Conservation (phyloP, 2,329 filamentous ascomycete genomes). For the Fusarium multiceps region DNA sequence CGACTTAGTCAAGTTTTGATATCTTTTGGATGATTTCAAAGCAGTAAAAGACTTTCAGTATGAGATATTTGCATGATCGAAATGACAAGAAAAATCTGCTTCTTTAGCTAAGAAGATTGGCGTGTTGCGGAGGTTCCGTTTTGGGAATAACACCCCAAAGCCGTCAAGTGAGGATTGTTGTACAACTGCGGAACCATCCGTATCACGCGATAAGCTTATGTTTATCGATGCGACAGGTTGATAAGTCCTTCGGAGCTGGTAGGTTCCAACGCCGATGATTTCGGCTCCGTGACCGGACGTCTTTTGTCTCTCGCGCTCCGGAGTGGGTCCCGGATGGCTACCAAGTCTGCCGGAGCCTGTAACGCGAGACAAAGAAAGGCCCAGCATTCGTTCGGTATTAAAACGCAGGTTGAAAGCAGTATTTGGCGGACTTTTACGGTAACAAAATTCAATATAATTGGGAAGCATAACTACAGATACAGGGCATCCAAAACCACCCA, state of each 20-base stretch:
- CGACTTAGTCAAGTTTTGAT: constrained; percentile 24
- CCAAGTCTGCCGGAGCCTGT: constrained; percentile 10
- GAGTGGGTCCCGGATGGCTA: constrained; percentile 22
- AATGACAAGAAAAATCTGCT: not conserved
- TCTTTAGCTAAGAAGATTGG: not conserved
- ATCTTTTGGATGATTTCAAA: not conserved
- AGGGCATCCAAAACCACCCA: constrained; percentile 8
- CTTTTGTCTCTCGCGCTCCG: not conserved
- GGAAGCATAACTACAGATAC: not conserved
- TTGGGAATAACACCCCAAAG: not conserved
- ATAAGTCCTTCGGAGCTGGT: not conserved
- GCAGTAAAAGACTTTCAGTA: not conserved
- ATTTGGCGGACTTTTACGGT: accelerated
- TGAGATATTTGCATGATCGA: not conserved
- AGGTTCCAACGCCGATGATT: not conserved
- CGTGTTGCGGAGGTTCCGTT: constrained; percentile 13
- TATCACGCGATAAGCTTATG: not conserved
- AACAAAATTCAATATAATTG: not conserved
- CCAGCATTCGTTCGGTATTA: not conserved
- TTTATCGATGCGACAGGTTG: not conserved
- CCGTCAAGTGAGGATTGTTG: not conserved
- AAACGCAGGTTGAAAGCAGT: not conserved
- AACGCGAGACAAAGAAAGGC: not conserved
- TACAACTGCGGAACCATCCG: not conserved
- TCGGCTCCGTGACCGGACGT: constrained; percentile 5